Conservation (phyloP, 345 rosid species). For the Pistacia vera region DNA sequence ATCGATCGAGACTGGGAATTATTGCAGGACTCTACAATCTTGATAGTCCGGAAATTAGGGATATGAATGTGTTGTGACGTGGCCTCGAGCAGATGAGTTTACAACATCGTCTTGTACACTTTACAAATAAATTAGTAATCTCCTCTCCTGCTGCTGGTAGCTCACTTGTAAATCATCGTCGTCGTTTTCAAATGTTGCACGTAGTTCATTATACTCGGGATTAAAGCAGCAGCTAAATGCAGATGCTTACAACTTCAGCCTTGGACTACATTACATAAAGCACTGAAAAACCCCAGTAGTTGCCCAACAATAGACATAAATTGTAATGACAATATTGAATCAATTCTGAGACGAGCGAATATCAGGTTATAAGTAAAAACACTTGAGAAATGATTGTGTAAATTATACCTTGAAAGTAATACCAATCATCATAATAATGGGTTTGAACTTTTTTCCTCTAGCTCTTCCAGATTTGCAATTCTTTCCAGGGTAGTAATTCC, state of each 20-base stretch:
- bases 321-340: no score
- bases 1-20: no score
- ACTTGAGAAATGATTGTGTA: background rate
- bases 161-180: no score
- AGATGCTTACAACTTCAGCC: conserved; percentile 71
- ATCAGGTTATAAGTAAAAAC: background rate
- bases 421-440: conserved; percentile 71
- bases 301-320: background rate
- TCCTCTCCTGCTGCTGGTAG: no score
- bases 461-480: conserved; percentile 65
- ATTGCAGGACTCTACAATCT: no score
- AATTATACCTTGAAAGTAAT: conserved; percentile 60
- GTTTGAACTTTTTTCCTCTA: conserved; percentile 69
- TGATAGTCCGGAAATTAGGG: no score
- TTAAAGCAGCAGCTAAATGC: conserved; percentile 68
- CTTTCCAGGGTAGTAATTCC: conserved; percentile 72
- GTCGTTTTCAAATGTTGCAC: conserved; percentile 68
- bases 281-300: conserved; percentile 40
- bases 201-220: conserved; percentile 44
- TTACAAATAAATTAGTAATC: no score
- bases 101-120: no score
- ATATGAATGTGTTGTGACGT: no score
- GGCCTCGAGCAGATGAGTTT: no score
- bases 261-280: conserved; percentile 50
- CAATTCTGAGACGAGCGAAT: background rate